Evolutionary conservation across 2,329 filamentous ascomycete species (phyloP), one percentile per base, ranked within the genome.

Genomic region (Blastomyces percursus): DNA sequence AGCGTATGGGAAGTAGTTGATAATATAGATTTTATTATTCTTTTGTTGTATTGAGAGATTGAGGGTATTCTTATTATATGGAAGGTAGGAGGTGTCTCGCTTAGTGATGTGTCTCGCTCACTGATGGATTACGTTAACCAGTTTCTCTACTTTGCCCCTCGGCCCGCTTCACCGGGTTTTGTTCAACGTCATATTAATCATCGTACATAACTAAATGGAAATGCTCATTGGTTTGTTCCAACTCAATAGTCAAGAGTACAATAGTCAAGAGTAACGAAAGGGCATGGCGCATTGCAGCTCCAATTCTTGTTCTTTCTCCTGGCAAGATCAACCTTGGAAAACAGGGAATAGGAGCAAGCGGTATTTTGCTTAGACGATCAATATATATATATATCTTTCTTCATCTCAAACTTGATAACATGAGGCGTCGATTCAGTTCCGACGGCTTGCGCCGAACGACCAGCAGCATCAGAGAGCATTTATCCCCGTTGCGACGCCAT

Each of bases 141-240:
- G 24, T 52, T 52, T 52, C 30, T n/a, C 32, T 30, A 2, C 5
- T 14, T 52, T 52, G 35, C 54, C 35, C 54, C 54, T 42, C n/a
- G 54, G 19, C 35, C 35, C 4, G 35, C 14, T 35, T 24, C 32
- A 21, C 16, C 32, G 35, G 12, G 35, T 42, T 12, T 14, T 24
- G n/a, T 12, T 8, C 54, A 44, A 58, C 56, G 40, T 58, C 40
- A 58, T 46, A 58, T 58, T 58, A 58, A 27, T 58, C 56, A 58
- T 42, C 56, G 21, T 19, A 19, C 6, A 27, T 42, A 19, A n/a
- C n/a, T n/a, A n/a, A n/a, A 44, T 44, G 8, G 7, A 30, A 21
- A 19, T n/a, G 56, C 52, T 55, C 32, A 21, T 35, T 55, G 52
- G 30, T 35, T 30, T 55, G 52, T 55, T 32, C 50, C 27, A 32